Base-by-base conservation (phyloP, 805 yeast genomes). In the Saturnispora serradocipensis region DNA sequence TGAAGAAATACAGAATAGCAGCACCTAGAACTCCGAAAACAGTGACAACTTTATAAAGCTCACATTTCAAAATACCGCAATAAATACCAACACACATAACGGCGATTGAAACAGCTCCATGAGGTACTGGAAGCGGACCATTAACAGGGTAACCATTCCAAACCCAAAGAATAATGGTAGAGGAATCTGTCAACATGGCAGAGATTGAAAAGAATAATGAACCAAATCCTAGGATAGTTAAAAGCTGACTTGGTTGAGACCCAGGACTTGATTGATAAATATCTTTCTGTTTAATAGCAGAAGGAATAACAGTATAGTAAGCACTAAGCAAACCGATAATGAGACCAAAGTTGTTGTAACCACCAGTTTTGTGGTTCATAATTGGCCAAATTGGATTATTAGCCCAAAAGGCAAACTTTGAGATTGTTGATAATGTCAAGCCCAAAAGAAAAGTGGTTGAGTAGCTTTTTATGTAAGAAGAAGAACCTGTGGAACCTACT, bases 331-430 rank as follows among this genome's bases (percentile, higher is more conserved):
- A 59, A 22, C 95, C 96, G 48, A 85, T 54, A 4, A 72, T 66
- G 3, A 88, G 66, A 40, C 93, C 95, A 30, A 80, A 68, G 49
- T 72, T 73, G 67, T 91, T 91, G 74, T 80, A 80, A 13, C 99
- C 99, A 18, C 97, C 97, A 59, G 87, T 89, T 11, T 72, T 77
- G 16, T 74, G 74, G 64, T 89, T 83, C 90, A 93, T 83, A 48
- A 90, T 85, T 28, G 98, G 95, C 99, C 99, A 93, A 46, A 89
- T 72, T 38, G 99, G 99, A 64, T 93, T 93, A 63, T 90, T 90
- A 2, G 98, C 81, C 68, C 78, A 85, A 59, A 75, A 78, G 9
- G 84, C 78, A 69, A 77, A 85, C 63, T 93, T 93, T 18, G 87
- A 72, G 30, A 87, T 77, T 1, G 89, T 78, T 1, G 96, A 81